Conservation (phyloP, 129 eudicot genomes). For the Centrapalus pauciflorus region DNA sequence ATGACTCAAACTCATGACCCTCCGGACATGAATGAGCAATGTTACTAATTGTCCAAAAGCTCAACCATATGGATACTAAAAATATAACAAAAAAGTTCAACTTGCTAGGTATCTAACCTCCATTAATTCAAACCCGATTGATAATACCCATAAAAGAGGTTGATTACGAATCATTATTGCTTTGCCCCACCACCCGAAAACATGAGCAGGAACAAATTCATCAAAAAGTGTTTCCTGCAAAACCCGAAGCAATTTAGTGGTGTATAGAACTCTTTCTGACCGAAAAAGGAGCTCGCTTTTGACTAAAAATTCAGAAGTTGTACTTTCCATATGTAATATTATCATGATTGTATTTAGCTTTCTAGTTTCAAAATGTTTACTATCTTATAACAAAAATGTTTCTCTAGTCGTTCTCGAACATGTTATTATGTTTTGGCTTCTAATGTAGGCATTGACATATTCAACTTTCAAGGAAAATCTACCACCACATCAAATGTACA, state of each 20-base stretch:
- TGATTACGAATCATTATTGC: slow-evolving; percentile 99
- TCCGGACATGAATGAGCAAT: background rate
- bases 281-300: background rate
- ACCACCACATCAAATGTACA: no score
- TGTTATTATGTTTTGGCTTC: no score
- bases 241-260: slow-evolving; percentile 12
- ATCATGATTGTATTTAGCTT: background rate
- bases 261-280: background rate
- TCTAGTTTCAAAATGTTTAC: background rate
- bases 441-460: no score
- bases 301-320: background rate
- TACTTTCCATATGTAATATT: background rate
- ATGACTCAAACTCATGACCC: background rate
- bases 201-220: slow-evolving; percentile 90
- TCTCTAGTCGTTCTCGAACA: background rate
- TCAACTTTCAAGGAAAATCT: no score
- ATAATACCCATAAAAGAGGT: slow-evolving; percentile 94
- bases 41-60: no score
- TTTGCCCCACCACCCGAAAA: slow-evolving; percentile 99
- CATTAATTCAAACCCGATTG: slow-evolving; percentile 92
- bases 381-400: background rate
- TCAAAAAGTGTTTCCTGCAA: slow-evolving; percentile 86
- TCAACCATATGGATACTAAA: background rate
- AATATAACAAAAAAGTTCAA: background rate
- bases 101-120: slow-evolving; percentile 52